Evolutionary conservation across 106 monocot genomes (phyloP).

Genomic region (Ottelia alismoides): DNA sequence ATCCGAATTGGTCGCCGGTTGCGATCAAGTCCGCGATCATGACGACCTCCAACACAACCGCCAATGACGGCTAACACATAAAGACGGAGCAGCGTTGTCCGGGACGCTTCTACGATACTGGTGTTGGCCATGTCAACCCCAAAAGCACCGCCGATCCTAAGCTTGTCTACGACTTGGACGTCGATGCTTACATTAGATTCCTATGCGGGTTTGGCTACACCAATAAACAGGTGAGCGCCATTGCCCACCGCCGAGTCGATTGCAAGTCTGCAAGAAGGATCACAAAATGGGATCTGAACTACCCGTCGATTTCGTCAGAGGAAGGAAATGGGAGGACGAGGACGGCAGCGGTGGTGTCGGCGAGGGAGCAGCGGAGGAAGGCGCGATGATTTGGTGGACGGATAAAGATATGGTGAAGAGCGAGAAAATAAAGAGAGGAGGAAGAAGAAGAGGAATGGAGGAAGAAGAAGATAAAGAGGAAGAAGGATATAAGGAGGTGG

Average conservation of each 20-base stretch:
- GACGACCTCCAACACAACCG: conserved; percentile 29
- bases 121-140: conserved; percentile 75
- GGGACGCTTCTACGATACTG: conserved; percentile 62
- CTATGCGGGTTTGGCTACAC: conserved; percentile 77
- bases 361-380: too few relatives aligned
- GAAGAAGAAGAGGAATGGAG: too few relatives aligned
- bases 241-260: conserved; percentile 14
- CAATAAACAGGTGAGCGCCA: conserved; percentile 27
- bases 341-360: too few relatives aligned
- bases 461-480: too few relatives aligned
- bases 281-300: conserved; percentile 39
- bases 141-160: conserved; percentile 64
- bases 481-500: too few relatives aligned
- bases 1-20: conserved; percentile 68
- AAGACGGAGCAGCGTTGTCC: conserved; percentile 21
- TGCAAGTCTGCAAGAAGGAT: background rate
- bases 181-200: conserved; percentile 51
- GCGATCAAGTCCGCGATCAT: conserved; percentile 87
- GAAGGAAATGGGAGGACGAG: too few relatives aligned
- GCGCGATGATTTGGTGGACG: too few relatives aligned
- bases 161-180: conserved; percentile 56
- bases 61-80: conserved; percentile 28
- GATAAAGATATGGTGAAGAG: too few relatives aligned
- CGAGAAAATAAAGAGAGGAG: too few relatives aligned
- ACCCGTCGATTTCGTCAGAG: conserved; percentile 74